phyloP scores from a whole-genome alignment of 2,329 filamentous ascomycete genomes.

The Albophoma yamanashiensis region DNA sequence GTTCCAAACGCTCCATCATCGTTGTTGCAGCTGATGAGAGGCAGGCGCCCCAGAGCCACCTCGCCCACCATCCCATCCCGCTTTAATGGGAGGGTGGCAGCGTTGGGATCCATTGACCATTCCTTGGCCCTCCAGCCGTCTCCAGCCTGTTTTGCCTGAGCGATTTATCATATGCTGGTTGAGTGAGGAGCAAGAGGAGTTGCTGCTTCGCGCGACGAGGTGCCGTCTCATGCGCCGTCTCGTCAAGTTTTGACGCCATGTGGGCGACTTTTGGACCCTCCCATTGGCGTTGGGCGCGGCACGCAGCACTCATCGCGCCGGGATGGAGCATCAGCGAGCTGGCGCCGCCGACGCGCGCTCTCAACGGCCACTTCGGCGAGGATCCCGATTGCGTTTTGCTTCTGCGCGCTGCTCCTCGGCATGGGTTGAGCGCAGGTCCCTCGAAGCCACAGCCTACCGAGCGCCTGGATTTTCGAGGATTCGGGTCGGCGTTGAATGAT shows the following conservation, averaged over 20 bases:
- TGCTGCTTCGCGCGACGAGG: neutral
- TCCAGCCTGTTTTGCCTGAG: neutral
- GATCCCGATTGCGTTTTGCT: neutral
- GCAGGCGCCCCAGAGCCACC: neutral
- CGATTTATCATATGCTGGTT: neutral
- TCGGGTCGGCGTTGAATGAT: neutral
- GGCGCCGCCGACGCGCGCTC: neutral
- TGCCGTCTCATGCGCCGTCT: too few species aligned
- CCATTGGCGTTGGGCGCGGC: neutral
- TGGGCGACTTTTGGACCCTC: neutral
- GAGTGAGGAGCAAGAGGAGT: neutral
- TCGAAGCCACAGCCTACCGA: neutral
- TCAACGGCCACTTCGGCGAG: neutral
- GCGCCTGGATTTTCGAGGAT: neutral
- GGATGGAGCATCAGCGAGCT: neutral
- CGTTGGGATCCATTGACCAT: neutral
- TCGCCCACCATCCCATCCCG: neutral
- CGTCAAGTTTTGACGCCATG: neutral
- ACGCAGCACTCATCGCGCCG: too few species aligned
- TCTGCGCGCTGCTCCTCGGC: neutral
- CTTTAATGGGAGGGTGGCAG: neutral
- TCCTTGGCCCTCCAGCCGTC: neutral
- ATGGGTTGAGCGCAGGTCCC: too few species aligned
- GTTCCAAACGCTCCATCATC: neutral
- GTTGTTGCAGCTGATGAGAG: neutral